Conservation (phyloP, 176 grass and related monocot genomes). For the Eleusine indica region DNA sequence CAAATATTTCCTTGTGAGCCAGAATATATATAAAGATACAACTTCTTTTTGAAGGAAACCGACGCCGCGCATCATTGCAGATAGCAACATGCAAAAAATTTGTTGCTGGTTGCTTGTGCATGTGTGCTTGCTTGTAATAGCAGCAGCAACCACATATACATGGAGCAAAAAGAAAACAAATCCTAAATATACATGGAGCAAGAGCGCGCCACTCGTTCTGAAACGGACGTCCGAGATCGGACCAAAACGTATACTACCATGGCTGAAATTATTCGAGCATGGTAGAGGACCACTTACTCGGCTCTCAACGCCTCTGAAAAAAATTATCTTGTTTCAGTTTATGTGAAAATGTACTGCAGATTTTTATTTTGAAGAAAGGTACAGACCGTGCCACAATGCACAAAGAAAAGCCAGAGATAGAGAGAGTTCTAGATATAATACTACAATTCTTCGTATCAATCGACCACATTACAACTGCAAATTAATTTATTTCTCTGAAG, state of each 20-base stretch:
- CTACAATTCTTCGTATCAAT: too few species aligned
- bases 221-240: not conserved
- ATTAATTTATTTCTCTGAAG: too few species aligned
- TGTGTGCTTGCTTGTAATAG: not conserved
- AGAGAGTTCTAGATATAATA: too few species aligned
- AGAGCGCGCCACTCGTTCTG: not conserved
- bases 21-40: not conserved
- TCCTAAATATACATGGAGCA: not conserved
- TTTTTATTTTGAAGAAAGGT: not conserved
- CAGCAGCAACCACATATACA: not conserved
- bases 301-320: not conserved
- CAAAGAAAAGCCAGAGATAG: too few species aligned
- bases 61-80: not conserved
- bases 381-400: too few species aligned
- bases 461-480: too few species aligned
- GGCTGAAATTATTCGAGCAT: too few species aligned
- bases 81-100: not conserved
- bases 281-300: not conserved
- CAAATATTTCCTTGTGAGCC: not conserved
- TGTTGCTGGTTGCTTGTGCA: not conserved
- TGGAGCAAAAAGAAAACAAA: not conserved
- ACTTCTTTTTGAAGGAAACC: not conserved
- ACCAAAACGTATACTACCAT: not conserved
- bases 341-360: not conserved
- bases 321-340: not conserved